These are phyloP conservation scores for Sarocladium kiliense DNA, from an alignment of 2,329 filamentous ascomycete genomes.

Conservation along the genomic window DNA sequence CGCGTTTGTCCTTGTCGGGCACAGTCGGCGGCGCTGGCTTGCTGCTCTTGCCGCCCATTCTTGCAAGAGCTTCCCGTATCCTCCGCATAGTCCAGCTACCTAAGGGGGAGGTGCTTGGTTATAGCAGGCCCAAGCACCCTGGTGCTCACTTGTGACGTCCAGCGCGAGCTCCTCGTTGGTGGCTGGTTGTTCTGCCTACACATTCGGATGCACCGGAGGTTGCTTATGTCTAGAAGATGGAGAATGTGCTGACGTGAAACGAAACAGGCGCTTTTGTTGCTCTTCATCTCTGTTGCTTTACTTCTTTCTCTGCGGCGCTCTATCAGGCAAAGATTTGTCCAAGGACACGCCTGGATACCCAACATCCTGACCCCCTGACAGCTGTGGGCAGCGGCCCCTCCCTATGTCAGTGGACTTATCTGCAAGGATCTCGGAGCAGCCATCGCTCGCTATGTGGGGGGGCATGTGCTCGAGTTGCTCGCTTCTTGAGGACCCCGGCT, in stretches of 20 bases:
- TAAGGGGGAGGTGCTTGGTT: neutral
- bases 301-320: neutral
- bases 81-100: constrained; percentile 5
- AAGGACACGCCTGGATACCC: neutral
- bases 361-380: neutral
- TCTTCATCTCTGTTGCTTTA: neutral
- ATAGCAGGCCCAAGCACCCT: constrained; percentile 1
- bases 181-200: neutral
- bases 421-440: neutral
- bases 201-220: constrained; percentile 3
- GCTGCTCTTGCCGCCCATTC: constrained; percentile 9
- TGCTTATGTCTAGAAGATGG: neutral
- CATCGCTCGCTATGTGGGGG: neutral
- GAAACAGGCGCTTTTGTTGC: neutral
- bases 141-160: neutral
- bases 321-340: neutral
- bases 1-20: constrained; percentile 4
- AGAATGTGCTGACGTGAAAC: neutral
- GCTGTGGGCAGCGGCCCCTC: neutral
- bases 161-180: neutral
- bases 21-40: constrained; percentile 8
- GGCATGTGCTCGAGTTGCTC: neutral
- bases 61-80: constrained; percentile 9
- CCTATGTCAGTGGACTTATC: neutral
- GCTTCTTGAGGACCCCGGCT: neutral